Evolutionary conservation across 352 stramenopile species (phyloP).

Genomic region (Pythium brachiatum): DNA sequence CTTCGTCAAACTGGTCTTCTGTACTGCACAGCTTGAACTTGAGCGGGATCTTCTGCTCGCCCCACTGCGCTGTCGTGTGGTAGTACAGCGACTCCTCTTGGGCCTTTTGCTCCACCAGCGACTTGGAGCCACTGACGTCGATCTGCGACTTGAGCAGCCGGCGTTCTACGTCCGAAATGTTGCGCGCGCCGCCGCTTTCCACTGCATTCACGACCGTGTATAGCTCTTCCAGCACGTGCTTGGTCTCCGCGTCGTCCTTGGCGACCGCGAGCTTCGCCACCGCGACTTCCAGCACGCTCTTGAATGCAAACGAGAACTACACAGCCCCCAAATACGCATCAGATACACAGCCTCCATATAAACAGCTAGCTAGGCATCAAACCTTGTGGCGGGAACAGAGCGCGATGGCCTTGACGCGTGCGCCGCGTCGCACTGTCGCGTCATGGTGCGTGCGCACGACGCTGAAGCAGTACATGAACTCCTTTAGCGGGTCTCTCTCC

Average conservation of each 20-base stretch:
- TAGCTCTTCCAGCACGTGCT: slow-evolving; percentile 52
- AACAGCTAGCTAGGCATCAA: slow-evolving; percentile 16
- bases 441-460: slow-evolving; percentile 85
- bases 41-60: slow-evolving; percentile 59
- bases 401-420: slow-evolving; percentile 79
- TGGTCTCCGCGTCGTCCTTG: slow-evolving; percentile 40
- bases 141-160: slow-evolving; percentile 77
- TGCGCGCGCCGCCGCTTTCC: slow-evolving; percentile 53
- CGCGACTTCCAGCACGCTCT: slow-evolving; percentile 70
- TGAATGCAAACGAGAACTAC: slow-evolving; percentile 71
- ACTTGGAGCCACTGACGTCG: slow-evolving; percentile 32
- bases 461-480: slow-evolving; percentile 88
- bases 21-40: slow-evolving; percentile 83
- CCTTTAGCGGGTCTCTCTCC: slow-evolving; percentile 44
- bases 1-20: slow-evolving; percentile 82
- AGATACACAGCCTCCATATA: too few relatives aligned
- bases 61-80: slow-evolving; percentile 51
- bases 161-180: slow-evolving; percentile 71
- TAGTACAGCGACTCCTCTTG: slow-evolving; percentile 56
- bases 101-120: slow-evolving; percentile 39
- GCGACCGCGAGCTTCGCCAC: slow-evolving; percentile 61
- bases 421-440: slow-evolving; percentile 59
- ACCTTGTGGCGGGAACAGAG: slow-evolving; percentile 81
- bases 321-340: background rate
- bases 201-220: slow-evolving; percentile 74